Base-by-base conservation (phyloP, 2,329 filamentous ascomycete genomes). In the Apiospora pterosperma region DNA sequence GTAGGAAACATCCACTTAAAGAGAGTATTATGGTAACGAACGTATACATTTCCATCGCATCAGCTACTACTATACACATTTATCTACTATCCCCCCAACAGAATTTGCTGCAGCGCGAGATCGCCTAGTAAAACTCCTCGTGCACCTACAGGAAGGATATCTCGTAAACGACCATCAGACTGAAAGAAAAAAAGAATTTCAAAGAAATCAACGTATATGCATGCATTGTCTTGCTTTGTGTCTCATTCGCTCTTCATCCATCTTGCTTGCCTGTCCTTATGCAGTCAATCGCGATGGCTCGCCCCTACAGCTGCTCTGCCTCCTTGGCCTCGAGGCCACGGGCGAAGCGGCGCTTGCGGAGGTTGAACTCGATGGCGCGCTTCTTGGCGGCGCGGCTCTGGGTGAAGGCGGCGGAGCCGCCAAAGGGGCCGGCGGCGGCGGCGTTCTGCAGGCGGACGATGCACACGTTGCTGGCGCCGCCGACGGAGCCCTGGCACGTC, bases 401-500 rank as follows among this genome's bases (percentile, higher is more conserved):
- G 0, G 85, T 88, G 75, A 90, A 90, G 48, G 85, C 87, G 39
- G 81, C 85, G 34, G 84, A 86, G 64, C 88, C 87, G 72, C 88
- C 87, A 68, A 90, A 90, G 31, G 88, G 88, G 7, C 87, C 87
- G 12, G 87, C 85, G 25, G 82, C 77, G 23, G 88, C 84, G 1
- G 75, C 70, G 78, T 90, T 90, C 73, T 85, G 82, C 64, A 90
- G 77, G 66, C 86, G 85, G 48, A 87, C 85, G 66, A 90, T 76
- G 77, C 88, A 90, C 69, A 90, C 87, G 70, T 87, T 86, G 66
- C 77, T 70, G n/a, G 82, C 87, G 38, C 85, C 86, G 61, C 82
- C 87, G 6, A 83, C 84, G 48, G 78, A 79, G 64, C 81, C 88
- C 39, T 82, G 79, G 76, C 88, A 90, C 38, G 84, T 88, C 86